Conservation (phyloP, 2,329 filamentous ascomycete genomes). For the Aspergillus cejpii region DNA sequence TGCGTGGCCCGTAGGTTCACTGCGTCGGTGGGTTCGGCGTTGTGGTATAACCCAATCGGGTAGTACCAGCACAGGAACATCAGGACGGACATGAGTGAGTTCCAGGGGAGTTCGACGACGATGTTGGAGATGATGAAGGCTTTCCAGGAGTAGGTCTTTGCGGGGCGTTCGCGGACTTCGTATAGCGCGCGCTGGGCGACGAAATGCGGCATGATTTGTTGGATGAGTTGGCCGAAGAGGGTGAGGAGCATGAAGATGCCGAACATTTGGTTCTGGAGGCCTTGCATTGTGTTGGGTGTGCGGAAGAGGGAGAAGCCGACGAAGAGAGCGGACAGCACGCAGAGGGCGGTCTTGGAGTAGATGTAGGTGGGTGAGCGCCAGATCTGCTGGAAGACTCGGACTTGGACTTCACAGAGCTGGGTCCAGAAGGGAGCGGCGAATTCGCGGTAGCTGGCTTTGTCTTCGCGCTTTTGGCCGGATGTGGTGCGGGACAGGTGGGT, state of each 20-base stretch:
- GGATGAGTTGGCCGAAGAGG: slow-evolving; percentile 58
- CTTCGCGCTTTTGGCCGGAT: slow-evolving; percentile 37
- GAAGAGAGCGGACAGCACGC: slow-evolving; percentile 60
- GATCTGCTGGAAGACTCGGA: slow-evolving; percentile 77
- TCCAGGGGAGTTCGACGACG: slow-evolving; percentile 60
- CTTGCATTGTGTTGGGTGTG: slow-evolving; percentile 65
- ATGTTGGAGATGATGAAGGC: slow-evolving; percentile 63
- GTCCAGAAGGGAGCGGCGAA: slow-evolving; percentile 65
- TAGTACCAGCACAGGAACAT: slow-evolving; percentile 61
- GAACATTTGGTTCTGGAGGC: slow-evolving; percentile 81
- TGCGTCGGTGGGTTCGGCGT: slow-evolving; percentile 25
- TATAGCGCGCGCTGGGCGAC: slow-evolving; percentile 50
- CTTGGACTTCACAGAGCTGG: slow-evolving; percentile 59
- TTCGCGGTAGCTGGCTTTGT: slow-evolving; percentile 52
- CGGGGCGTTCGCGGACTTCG: slow-evolving; percentile 52
- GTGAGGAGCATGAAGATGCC: slow-evolving; percentile 73
- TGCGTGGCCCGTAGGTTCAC: slow-evolving; percentile 50
- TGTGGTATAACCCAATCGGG: slow-evolving; percentile 40
- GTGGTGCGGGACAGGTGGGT: slow-evolving; percentile 3
- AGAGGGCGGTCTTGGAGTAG: slow-evolving; percentile 69
- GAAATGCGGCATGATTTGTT: slow-evolving; percentile 51
- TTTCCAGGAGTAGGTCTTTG: slow-evolving; percentile 65
- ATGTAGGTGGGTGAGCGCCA: slow-evolving; percentile 83
- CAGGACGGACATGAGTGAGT: slow-evolving; percentile 48
- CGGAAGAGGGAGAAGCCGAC: slow-evolving; percentile 74